phyloP scores from a whole-genome alignment of 2,329 filamentous ascomycete genomes.

The Aspergillus floridensis region DNA sequence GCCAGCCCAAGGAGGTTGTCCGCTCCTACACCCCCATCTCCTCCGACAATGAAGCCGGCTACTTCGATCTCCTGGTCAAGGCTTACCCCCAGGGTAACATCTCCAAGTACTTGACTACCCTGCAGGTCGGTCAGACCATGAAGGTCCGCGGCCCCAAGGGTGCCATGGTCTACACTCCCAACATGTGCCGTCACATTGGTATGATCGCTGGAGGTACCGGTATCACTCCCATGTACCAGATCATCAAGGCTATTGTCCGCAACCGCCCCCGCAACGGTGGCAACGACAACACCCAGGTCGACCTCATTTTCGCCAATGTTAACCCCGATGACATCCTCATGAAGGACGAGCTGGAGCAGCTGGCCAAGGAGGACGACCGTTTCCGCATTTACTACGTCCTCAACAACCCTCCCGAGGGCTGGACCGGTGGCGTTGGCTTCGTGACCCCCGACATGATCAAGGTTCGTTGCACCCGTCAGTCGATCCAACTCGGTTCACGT shows the following conservation, averaged over 20 bases:
- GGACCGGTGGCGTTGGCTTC: conserved; percentile 90
- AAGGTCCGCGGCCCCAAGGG: conserved; percentile 93
- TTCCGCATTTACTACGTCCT: conserved; percentile 93
- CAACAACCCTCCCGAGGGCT: conserved; percentile 89
- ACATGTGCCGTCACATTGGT: conserved; percentile 93
- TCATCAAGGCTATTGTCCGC: conserved; percentile 84
- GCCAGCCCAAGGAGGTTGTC: conserved; percentile 76
- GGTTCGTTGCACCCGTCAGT: conserved; percentile 47
- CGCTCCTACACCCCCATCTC: conserved; percentile 92
- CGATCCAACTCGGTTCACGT: neutral
- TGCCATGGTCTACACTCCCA: conserved; percentile 94
- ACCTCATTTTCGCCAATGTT: conserved; percentile 96
- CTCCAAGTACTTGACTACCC: conserved; percentile 81
- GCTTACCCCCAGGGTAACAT: conserved; percentile 97
- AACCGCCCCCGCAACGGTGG: conserved; percentile 63
- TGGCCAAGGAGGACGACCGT: conserved; percentile 71
- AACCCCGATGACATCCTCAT: conserved; percentile 89
- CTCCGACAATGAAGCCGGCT: conserved; percentile 81
- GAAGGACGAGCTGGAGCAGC: conserved; percentile 81
- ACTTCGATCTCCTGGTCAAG: conserved; percentile 97
- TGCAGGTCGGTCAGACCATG: conserved; percentile 82
- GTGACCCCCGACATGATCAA: conserved; percentile 95
- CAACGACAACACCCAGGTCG: conserved; percentile 83
- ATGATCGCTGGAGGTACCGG: conserved; percentile 98
- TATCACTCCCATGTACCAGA: conserved; percentile 97